Conservation (phyloP, 768 basidiomycete species). For the Galerina sulciceps region DNA sequence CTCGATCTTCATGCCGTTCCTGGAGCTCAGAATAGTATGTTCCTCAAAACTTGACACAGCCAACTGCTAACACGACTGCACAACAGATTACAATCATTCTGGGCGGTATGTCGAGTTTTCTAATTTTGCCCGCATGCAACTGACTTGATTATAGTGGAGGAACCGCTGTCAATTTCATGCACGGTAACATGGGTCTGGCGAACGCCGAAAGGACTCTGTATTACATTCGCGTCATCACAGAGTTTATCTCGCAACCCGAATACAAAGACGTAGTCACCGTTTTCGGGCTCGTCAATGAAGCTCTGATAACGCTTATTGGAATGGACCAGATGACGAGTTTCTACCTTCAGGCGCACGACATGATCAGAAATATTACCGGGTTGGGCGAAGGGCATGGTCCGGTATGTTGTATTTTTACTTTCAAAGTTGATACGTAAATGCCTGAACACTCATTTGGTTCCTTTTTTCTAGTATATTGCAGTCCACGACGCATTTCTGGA, state of each 20-base stretch:
- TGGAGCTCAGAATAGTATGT: slow-evolving; percentile 70
- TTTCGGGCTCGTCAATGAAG: slow-evolving; percentile 71
- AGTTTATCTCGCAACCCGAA: slow-evolving; percentile 79
- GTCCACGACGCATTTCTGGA: slow-evolving; percentile 53
- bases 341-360: slow-evolving; percentile 59
- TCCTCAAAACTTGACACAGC: background rate
- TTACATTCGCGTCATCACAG: slow-evolving; percentile 72
- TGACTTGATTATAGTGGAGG: slow-evolving; percentile 19
- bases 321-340: slow-evolving; percentile 56
- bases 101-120: slow-evolving; percentile 43
- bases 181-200: too few species aligned
- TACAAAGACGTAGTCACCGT: slow-evolving; percentile 54
- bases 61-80: background rate
- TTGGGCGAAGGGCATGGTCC: too few species aligned
- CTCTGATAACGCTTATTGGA: slow-evolving; percentile 51
- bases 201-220: too few species aligned
- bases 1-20: too few species aligned
- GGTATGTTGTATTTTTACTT: slow-evolving; percentile 22
- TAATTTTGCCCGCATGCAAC: background rate
- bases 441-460: too few species aligned
- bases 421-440: too few species aligned
- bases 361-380: too few species aligned
- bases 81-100: slow-evolving; percentile 57
- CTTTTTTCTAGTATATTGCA: slow-evolving; percentile 47
- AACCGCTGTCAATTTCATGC: slow-evolving; percentile 64